These are phyloP conservation scores for Oligophagozyma castellii DNA, from an alignment of 1,139 yeast species.

Conservation along the genomic window DNA sequence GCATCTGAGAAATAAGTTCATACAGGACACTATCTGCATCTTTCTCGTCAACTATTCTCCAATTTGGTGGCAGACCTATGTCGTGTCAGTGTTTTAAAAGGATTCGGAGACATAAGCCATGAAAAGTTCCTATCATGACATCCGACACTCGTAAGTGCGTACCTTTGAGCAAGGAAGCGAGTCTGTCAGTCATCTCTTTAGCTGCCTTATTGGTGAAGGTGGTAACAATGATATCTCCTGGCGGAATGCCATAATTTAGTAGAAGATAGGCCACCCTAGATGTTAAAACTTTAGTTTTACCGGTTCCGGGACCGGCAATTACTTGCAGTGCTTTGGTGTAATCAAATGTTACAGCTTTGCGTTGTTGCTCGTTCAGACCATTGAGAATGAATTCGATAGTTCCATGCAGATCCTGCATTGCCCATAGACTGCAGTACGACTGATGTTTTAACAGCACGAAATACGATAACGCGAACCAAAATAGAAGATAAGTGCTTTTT, in stretches of 20 bases:
- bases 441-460: too few species aligned
- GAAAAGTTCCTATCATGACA: slow-evolving; percentile 74
- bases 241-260: slow-evolving; percentile 35
- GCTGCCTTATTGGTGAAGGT: slow-evolving; percentile 91
- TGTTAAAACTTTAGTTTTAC: slow-evolving; percentile 71
- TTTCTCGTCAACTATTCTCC: slow-evolving; percentile 52
- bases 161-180: slow-evolving; percentile 30
- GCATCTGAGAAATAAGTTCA: slow-evolving; percentile 29
- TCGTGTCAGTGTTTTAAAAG: slow-evolving; percentile 42
- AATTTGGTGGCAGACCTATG: slow-evolving; percentile 33
- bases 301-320: slow-evolving; percentile 88
- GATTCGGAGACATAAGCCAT: slow-evolving; percentile 57
- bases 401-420: too few species aligned
- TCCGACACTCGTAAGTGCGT: slow-evolving; percentile 28
- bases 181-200: slow-evolving; percentile 58
- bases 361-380: slow-evolving; percentile 44
- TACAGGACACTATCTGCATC: slow-evolving; percentile 42
- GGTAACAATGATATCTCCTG: slow-evolving; percentile 60
- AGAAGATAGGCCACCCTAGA: slow-evolving; percentile 65
- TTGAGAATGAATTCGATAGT: slow-evolving; percentile 6
- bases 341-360: slow-evolving; percentile 43
- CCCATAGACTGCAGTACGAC: too few species aligned
- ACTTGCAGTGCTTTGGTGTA: slow-evolving; percentile 50
- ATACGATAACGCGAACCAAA: too few species aligned
- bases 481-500: too few species aligned